Conservation (phyloP, 768 basidiomycete species). For the Dictyophora rubrovolvata region DNA sequence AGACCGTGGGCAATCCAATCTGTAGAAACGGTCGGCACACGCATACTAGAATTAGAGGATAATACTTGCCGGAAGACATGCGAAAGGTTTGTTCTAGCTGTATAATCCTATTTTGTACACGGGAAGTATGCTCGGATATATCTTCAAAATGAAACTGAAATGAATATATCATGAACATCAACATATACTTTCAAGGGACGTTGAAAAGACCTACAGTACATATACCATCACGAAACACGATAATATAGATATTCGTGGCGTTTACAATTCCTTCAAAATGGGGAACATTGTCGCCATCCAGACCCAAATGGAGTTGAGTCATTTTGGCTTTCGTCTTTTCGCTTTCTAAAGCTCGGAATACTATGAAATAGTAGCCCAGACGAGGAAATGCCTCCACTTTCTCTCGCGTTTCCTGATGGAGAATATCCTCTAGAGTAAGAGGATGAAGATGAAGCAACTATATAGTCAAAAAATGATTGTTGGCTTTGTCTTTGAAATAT, state of each 20-base stretch:
- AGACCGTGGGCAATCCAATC: slow-evolving; percentile 94
- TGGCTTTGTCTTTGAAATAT: not conserved
- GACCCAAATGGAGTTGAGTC: not conserved
- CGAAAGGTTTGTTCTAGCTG: slow-evolving; percentile 49
- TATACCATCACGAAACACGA: slow-evolving; percentile 84
- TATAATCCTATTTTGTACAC: slow-evolving; percentile 62
- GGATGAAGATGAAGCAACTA: slow-evolving; percentile 85
- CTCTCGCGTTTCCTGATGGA: slow-evolving; percentile 85
- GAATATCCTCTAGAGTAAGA: slow-evolving; percentile 84
- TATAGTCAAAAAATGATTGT: not conserved
- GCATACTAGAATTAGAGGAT: not conserved
- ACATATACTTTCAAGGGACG: not conserved
- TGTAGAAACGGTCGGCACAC: slow-evolving; percentile 19
- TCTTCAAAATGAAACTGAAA: slow-evolving; percentile 83
- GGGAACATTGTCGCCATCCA: slow-evolving; percentile 14
- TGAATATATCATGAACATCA: not conserved
- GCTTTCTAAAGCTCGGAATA: slow-evolving; percentile 73
- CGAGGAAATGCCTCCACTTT: slow-evolving; percentile 82
- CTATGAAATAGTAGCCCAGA: slow-evolving; percentile 88
- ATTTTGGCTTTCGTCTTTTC: slow-evolving; percentile 25
- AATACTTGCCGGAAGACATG: slow-evolving; percentile 58
- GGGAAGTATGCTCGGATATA: slow-evolving; percentile 75
- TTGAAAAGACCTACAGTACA: slow-evolving; percentile 42
- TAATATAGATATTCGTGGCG: slow-evolving; percentile 79
- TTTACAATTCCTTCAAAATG: slow-evolving; percentile 42